Conservation (phyloP, 1,284 basidiomycete species). For the Ganoderma resinaceum region DNA sequence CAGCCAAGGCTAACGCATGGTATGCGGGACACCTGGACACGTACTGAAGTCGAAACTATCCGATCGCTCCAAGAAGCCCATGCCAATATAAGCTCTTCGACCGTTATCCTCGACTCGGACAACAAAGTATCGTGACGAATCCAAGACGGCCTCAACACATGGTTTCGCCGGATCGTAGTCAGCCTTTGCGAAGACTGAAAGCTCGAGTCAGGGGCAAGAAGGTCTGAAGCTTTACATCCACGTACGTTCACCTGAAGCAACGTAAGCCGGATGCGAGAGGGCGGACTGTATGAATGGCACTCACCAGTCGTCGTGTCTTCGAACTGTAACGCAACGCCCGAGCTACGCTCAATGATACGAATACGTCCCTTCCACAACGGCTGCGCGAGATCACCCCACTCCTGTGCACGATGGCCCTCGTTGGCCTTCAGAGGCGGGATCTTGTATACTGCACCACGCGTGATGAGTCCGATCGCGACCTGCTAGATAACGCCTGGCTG, state of each 20-base stretch:
- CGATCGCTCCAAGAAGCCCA: conserved; percentile 91
- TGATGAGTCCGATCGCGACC: conserved; percentile 22
- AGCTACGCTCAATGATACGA: conserved; percentile 79
- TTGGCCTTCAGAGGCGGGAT: conserved; percentile 85
- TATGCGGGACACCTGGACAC: conserved; percentile 37
- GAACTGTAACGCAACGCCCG: conserved; percentile 67
- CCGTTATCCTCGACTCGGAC: conserved; percentile 89
- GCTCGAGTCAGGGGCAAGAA: not conserved
- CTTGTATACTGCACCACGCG: conserved; percentile 67
- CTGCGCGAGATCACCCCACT: conserved; percentile 83
- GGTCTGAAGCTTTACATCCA: not conserved
- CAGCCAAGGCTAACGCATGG: not conserved
- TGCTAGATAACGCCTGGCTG: conserved; percentile 19
- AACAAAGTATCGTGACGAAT: conserved; percentile 97
- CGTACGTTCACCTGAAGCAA: conserved; percentile 35
- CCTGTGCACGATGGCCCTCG: conserved; percentile 85
- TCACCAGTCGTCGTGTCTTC: conserved; percentile 81
- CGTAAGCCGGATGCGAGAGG: not conserved
- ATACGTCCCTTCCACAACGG: conserved; percentile 93
- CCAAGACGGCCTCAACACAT: conserved; percentile 93
- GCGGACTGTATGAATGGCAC: conserved; percentile 25
- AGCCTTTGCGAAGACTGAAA: conserved; percentile 86
- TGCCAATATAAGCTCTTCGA: conserved; percentile 90
- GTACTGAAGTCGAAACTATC: conserved; percentile 95
- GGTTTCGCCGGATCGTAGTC: conserved; percentile 87